Percentiles rank a stretch among this genome's conserved stretches.
phyloP scores from a whole-genome alignment of 768 basidiomycete genomes.

The Tylopilus sp. region DNA sequence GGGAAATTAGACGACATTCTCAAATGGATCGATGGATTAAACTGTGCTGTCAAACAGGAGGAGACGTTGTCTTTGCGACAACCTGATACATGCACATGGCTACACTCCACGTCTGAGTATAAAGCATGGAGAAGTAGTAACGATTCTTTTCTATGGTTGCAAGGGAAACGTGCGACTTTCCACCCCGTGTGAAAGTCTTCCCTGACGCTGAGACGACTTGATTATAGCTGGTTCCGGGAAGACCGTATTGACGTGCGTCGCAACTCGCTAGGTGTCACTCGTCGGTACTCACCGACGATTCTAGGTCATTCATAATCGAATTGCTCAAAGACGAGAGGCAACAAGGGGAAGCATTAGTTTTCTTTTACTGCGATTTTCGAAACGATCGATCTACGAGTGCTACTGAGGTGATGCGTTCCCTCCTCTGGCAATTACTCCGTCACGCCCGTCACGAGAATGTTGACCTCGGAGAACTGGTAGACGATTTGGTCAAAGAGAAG shows the following conservation, averaged over 20 bases:
- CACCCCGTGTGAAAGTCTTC: not conserved
- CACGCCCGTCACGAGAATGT: not conserved
- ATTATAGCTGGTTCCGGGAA: not conserved
- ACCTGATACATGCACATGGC: conserved; percentile 9
- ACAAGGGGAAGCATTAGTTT: not conserved
- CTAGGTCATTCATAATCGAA: not conserved
- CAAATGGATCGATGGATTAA: conserved; percentile 9
- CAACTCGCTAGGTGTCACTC: too few relatives aligned
- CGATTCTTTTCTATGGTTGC: not conserved
- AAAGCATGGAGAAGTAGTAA: not conserved
- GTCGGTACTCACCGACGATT: not conserved
- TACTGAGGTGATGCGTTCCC: conserved; percentile 13
- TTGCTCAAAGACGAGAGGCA: not conserved
- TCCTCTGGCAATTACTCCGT: conserved; percentile 13
- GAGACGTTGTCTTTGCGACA: conserved; percentile 4
- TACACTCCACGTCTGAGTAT: not conserved
- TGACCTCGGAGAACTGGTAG: not conserved
- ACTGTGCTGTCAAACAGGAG: conserved; percentile 12
- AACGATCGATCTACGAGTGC: conserved; percentile 1
- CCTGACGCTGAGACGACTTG: not conserved
- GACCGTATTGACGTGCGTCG: not conserved
- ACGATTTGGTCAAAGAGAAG: conserved; percentile 2
- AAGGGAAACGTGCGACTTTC: not conserved
- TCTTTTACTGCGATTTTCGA: conserved; percentile 26
- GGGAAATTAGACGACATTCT: conserved; percentile 7